Percentiles rank a stretch among this genome's conserved stretches.
phyloP scores from a whole-genome alignment of 1,284 basidiomycete genomes.

The Puccinia coronata region DNA sequence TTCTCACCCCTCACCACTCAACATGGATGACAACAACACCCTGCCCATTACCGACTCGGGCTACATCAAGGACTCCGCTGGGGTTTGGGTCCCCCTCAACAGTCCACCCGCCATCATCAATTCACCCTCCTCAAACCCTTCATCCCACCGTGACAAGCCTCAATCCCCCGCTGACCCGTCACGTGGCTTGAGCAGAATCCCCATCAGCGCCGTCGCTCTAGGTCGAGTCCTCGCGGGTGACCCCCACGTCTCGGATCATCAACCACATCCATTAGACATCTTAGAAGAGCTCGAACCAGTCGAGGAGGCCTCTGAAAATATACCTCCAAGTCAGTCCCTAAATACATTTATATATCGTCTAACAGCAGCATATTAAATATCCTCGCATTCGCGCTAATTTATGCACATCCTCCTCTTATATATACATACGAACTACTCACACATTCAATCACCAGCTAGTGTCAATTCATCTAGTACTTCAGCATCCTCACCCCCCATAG shows the following conservation, averaged over 20 bases:
- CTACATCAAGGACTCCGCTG: conserved; percentile 21
- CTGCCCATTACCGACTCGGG: conserved; percentile 22
- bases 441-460: neutral
- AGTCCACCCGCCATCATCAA: neutral
- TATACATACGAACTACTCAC: no score
- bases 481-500: conserved; percentile 2
- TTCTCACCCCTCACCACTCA: neutral
- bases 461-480: conserved; percentile 15
- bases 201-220: conserved; percentile 46
- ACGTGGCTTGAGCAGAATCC: conserved; percentile 33
- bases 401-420: no score
- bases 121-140: neutral
- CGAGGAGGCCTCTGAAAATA: neutral
- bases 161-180: neutral
- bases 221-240: conserved; percentile 44
- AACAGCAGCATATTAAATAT: no score
- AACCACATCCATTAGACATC: neutral
- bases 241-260: neutral
- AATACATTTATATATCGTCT: no score
- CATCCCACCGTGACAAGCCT: neutral
- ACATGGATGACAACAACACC: neutral
- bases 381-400: no score
- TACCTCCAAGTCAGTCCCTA: conserved; percentile 21
- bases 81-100: conserved; percentile 27
- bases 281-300: conserved; percentile 6